phyloP scores from a whole-genome alignment of 352 stramenopile genomes.

The Phytophthora sp. region DNA sequence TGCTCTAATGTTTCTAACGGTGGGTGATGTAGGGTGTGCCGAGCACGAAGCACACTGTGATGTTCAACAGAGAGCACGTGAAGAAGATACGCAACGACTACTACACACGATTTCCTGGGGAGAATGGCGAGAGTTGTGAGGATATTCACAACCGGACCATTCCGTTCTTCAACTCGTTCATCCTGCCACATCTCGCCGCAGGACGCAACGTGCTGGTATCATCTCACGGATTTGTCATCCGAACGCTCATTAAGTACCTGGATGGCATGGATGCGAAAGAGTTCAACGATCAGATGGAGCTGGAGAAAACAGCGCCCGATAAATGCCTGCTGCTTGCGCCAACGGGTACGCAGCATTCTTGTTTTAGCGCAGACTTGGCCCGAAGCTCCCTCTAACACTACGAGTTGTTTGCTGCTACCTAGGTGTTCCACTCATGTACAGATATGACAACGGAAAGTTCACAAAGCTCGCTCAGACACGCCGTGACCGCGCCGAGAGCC shows the following conservation, averaged over 20 bases:
- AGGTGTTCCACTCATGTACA: slow-evolving; percentile 88
- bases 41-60: slow-evolving; percentile 71
- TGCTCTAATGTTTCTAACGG: not conserved
- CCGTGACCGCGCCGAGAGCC: slow-evolving; percentile 75
- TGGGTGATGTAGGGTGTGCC: slow-evolving; percentile 58
- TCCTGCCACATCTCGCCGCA: slow-evolving; percentile 71
- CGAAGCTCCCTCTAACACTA: slow-evolving; percentile 12
- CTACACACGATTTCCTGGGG: slow-evolving; percentile 76
- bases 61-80: slow-evolving; percentile 79
- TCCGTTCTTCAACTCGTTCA: slow-evolving; percentile 81
- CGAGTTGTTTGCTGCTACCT: slow-evolving; percentile 1
- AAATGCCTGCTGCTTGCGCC: slow-evolving; percentile 76
- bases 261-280: slow-evolving; percentile 78
- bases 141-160: slow-evolving; percentile 81
- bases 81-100: slow-evolving; percentile 85
- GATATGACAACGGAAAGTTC: slow-evolving; percentile 77
- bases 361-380: too few species aligned
- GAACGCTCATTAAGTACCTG: slow-evolving; percentile 85
- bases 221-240: slow-evolving; percentile 85
- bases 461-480: slow-evolving; percentile 72
- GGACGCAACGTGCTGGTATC: slow-evolving; percentile 83
- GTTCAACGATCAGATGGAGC: slow-evolving; percentile 85
- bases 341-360: slow-evolving; percentile 47
- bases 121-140: slow-evolving; percentile 82
- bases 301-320: slow-evolving; percentile 81